These are phyloP conservation scores for Ganoderma lingzhi DNA, from an alignment of 1,284 basidiomycete species.

Conservation along the genomic window DNA sequence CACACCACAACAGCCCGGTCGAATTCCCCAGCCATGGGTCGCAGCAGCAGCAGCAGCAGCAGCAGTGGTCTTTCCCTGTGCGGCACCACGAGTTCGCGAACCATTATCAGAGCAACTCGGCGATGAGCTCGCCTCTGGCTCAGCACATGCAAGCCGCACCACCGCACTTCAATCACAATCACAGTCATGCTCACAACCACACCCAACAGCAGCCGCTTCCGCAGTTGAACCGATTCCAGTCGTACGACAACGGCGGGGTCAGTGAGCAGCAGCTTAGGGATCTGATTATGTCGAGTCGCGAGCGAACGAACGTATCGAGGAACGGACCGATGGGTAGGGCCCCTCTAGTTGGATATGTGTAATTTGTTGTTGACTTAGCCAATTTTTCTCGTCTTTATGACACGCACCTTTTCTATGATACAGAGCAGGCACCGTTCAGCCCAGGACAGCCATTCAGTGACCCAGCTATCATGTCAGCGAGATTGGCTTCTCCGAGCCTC, in stretches of 20 bases:
- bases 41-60: slow-evolving; percentile 50
- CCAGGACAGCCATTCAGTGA: slow-evolving; percentile 66
- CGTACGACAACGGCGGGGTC: slow-evolving; percentile 58
- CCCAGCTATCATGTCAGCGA: slow-evolving; percentile 85
- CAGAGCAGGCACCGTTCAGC: slow-evolving; percentile 44
- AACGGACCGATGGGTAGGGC: slow-evolving; percentile 57
- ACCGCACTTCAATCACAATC: slow-evolving; percentile 42
- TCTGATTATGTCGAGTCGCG: slow-evolving; percentile 74
- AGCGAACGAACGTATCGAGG: slow-evolving; percentile 50
- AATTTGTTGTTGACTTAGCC: slow-evolving; percentile 47
- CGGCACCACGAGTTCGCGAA: slow-evolving; percentile 50
- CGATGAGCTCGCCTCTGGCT: slow-evolving; percentile 55
- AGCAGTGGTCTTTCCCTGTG: slow-evolving; percentile 56
- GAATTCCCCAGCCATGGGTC: slow-evolving; percentile 46
- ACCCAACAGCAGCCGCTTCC: slow-evolving; percentile 36
- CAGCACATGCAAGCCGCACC: slow-evolving; percentile 53
- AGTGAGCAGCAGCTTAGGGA: slow-evolving; percentile 80
- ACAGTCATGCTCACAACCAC: slow-evolving; percentile 40
- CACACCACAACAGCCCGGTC: slow-evolving; percentile 52
- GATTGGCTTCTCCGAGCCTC: slow-evolving; percentile 55
- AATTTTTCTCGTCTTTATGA: slow-evolving; percentile 29
- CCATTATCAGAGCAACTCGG: slow-evolving; percentile 45
- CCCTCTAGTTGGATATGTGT: slow-evolving; percentile 54
- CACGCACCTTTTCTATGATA: slow-evolving; percentile 31
- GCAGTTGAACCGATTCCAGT: slow-evolving; percentile 58